These are phyloP conservation scores for Terana coerulea DNA, from an alignment of 768 basidiomycete species.

Conservation along the genomic window DNA sequence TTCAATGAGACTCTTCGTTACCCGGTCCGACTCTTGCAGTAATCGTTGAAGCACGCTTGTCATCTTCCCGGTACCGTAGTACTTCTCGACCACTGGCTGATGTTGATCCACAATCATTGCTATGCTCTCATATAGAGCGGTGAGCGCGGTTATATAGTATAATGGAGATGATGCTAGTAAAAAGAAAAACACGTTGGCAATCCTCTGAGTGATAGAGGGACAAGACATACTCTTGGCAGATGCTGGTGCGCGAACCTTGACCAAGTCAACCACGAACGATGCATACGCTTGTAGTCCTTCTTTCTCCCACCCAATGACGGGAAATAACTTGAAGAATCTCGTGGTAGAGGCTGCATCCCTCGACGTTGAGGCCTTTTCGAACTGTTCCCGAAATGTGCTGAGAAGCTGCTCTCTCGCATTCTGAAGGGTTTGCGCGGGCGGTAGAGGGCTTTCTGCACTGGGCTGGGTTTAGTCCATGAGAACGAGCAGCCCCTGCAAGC, in stretches of 20 bases:
- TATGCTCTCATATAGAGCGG: conserved; percentile 90
- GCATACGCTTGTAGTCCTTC: conserved; percentile 93
- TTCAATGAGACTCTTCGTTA: conserved; percentile 68
- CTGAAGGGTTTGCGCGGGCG: conserved; percentile 81
- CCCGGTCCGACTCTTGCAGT: conserved; percentile 82
- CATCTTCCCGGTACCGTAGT: conserved; percentile 93
- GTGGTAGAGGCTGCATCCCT: conserved; percentile 85
- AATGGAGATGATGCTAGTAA: conserved; percentile 80
- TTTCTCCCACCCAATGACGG: conserved; percentile 88
- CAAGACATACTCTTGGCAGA: conserved; percentile 76
- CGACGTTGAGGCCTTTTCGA: conserved; percentile 74
- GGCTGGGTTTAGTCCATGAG: conserved; percentile 51
- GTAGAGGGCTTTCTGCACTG: conserved; percentile 80
- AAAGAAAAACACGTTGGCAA: too few relatives aligned
- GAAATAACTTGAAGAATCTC: conserved; percentile 96
- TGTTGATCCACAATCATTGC: conserved; percentile 97
- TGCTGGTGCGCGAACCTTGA: conserved; percentile 70
- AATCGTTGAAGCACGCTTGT: conserved; percentile 67
- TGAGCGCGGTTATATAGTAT: conserved; percentile 87
- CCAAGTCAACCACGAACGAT: conserved; percentile 87
- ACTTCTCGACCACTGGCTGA: conserved; percentile 96
- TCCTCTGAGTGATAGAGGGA: too few relatives aligned
- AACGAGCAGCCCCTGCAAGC: not conserved
- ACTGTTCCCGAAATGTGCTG: conserved; percentile 72
- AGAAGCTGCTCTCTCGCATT: conserved; percentile 73